Evolutionary conservation across 164 flowering plant genomes (phyloP), one percentile per base, ranked within the genome.

Genomic region (Magnolia officinalis): DNA sequence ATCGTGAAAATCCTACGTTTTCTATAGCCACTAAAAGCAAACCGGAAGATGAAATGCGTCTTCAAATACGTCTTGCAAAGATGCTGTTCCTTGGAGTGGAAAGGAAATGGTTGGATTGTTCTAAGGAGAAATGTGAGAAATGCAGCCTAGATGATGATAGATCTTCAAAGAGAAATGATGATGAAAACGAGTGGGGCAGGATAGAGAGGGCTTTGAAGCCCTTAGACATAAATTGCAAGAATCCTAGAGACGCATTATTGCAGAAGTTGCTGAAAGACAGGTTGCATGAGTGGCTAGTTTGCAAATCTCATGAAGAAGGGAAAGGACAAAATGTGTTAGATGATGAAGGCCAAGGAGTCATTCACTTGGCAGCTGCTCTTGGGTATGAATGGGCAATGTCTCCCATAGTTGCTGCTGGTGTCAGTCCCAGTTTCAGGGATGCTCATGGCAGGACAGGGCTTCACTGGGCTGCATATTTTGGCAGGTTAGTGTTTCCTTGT

Each of bases 381-480:
- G 97, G 97, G 51, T 92, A 90, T 81, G 90, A 80, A 29, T 91
- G 95, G 93, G 93, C 91, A 24, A 83, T 92, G 76, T 26, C 37
- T n/a, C 89, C 88, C 24, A 85, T 90, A 61, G 79, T 88, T 81
- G 88, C 88, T 77, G 85, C 92, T 61, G 91, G 95, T 18, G 82
- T 89, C 72, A 87, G 80, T 87, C 85, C 88, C 51, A 88, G 83
- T 79, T 92, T 88, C 78, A 81, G 95, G 74, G 97, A 92, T 85
- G 79, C 85, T 61, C 81, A 67, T 69, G 97, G 97, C 72, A 83
- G 90, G 81, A 90, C 93, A 19, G 92, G 80, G 4, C 90, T 91
- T 76, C 95, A 92, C 78, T 92, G 94, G 95, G 95, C 97, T 71
- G 87, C 97, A 37, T 87, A 81, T 49, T 90, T 72, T 88, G 95